Percentiles rank a stretch among this genome's conserved stretches.
These are phyloP conservation scores for Ailanthus altissimus DNA, from an alignment of 345 rosid genomes.

Conservation along the genomic window DNA sequence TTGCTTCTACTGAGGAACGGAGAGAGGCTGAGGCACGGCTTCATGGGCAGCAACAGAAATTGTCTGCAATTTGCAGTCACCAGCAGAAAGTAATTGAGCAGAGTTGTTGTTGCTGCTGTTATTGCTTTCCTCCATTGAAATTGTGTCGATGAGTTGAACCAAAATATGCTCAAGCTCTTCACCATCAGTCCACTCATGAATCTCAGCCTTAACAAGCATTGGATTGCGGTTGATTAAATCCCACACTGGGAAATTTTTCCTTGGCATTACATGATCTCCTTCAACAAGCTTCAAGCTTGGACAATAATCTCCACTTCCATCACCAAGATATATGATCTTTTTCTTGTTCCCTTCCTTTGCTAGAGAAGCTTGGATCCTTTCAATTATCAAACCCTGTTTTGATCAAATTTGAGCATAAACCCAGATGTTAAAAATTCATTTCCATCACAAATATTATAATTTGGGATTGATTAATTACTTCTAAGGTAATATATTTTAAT, in stretches of 20 bases:
- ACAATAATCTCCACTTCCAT: slow-evolving; percentile 85
- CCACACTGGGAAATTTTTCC: slow-evolving; percentile 85
- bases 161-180: slow-evolving; percentile 53
- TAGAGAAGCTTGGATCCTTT: slow-evolving; percentile 63
- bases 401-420: neutral
- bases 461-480: too few species aligned
- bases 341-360: slow-evolving; percentile 48
- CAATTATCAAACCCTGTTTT: slow-evolving; percentile 56
- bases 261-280: slow-evolving; percentile 71
- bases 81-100: slow-evolving; percentile 30
- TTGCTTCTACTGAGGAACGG: slow-evolving; percentile 31
- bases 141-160: slow-evolving; percentile 34
- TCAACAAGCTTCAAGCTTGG: slow-evolving; percentile 66
- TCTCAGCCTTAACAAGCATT: slow-evolving; percentile 52
- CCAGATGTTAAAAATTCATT: neutral
- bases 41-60: slow-evolving; percentile 36
- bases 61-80: slow-evolving; percentile 54
- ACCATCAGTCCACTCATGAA: slow-evolving; percentile 77
- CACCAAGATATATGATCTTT: slow-evolving; percentile 68
- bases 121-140: slow-evolving; percentile 24
- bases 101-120: neutral
- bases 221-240: slow-evolving; percentile 62
- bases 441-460: too few species aligned
- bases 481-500: too few species aligned
- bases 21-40: slow-evolving; percentile 39